These are phyloP conservation scores for Penicillium crustosum DNA, from an alignment of 2,329 filamentous ascomycete genomes.

Conservation along the genomic window DNA sequence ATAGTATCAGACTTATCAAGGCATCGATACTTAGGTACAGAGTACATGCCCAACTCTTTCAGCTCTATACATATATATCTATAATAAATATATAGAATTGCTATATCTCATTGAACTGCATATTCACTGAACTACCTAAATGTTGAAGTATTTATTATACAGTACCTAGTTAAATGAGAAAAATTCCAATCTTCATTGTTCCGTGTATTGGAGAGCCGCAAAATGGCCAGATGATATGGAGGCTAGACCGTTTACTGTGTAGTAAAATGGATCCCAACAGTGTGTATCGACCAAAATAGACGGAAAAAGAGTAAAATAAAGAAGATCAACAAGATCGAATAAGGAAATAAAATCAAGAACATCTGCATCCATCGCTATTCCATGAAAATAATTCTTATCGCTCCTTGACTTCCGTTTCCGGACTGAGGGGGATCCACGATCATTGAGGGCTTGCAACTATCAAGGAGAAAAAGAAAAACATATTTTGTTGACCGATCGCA, in stretches of 20 bases:
- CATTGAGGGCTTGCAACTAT: constrained; percentile 22
- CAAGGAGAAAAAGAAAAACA: constrained; percentile 2
- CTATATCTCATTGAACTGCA: no score
- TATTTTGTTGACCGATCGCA: constrained; percentile 6
- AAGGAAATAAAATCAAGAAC: background rate
- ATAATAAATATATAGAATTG: no score
- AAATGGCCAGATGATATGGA: background rate
- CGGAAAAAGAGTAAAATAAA: background rate
- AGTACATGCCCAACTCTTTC: no score
- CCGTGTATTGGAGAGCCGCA: background rate
- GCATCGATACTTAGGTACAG: no score
- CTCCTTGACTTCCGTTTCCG: constrained; percentile 32
- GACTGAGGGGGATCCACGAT: constrained; percentile 38
- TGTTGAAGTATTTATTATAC: no score
- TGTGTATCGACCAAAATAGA: background rate
- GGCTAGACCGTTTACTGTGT: background rate
- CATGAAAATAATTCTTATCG: constrained; percentile 24
- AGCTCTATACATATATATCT: no score
- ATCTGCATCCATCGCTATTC: constrained; percentile 14
- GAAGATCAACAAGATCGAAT: background rate
- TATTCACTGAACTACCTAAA: no score
- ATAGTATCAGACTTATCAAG: no score
- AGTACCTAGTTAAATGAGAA: no score
- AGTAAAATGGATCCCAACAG: background rate
- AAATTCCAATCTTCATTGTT: no score